A percentile compares a stretch with the other conserved stretches of the same genome.
Conservation (phyloP, 2,329 filamentous ascomycete species). For the Proliferodiscus dingleyae region DNA sequence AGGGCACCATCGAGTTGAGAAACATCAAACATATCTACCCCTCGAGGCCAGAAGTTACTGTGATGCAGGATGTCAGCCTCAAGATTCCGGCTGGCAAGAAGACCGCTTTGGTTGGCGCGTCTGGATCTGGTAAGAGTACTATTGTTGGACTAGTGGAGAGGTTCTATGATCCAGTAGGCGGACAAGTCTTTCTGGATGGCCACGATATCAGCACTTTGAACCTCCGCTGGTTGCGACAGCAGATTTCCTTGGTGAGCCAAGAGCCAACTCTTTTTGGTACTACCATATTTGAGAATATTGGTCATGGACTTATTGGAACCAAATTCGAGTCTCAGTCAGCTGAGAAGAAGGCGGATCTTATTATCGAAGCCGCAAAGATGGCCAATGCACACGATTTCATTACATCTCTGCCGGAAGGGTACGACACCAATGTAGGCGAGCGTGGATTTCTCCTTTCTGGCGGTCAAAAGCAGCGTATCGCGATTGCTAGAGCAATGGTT, state of each 20-base stretch:
- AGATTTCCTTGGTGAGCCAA: conserved; percentile 88
- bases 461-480: conserved; percentile 95
- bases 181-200: conserved; percentile 75
- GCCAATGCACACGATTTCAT: conserved; percentile 96
- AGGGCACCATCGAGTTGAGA: conserved; percentile 75
- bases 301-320: conserved; percentile 85
- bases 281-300: conserved; percentile 85
- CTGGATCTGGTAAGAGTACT: conserved; percentile 90
- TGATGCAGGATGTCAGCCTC: conserved; percentile 80
- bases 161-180: conserved; percentile 86
- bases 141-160: conserved; percentile 90
- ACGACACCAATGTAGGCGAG: conserved; percentile 93
- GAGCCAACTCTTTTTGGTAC: conserved; percentile 88
- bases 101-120: conserved; percentile 89
- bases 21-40: conserved; percentile 92
- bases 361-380: conserved; percentile 79
- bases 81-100: conserved; percentile 83
- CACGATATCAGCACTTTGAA: conserved; percentile 78
- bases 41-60: conserved; percentile 80
- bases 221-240: conserved; percentile 83
- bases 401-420: conserved; percentile 73
- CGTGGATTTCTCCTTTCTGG: conserved; percentile 88
- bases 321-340: conserved; percentile 62
- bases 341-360: conserved; percentile 64
- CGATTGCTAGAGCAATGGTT: conserved; percentile 85